These are phyloP conservation scores for Pachysolen tannophilus DNA, from an alignment of 805 yeast genomes.

Conservation along the genomic window DNA sequence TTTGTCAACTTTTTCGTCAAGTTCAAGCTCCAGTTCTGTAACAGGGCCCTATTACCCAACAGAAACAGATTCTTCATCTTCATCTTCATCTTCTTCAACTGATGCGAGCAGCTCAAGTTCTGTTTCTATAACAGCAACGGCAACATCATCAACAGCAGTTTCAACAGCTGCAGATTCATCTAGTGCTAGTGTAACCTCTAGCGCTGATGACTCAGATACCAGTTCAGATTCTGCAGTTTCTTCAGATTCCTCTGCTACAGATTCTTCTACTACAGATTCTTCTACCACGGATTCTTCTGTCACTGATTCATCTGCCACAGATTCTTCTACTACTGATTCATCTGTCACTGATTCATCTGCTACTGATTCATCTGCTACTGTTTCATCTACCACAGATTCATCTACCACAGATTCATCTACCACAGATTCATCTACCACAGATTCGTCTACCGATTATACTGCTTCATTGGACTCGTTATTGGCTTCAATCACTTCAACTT, in stretches of 20 bases:
- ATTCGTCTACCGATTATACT: neutral
- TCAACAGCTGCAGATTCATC: neutral
- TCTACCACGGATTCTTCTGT: constrained; percentile 1
- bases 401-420: neutral
- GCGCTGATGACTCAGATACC: neutral
- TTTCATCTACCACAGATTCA: neutral
- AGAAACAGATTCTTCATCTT: too few species aligned
- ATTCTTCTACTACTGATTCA: constrained; percentile 1
- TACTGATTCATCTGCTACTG: neutral
- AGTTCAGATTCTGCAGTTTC: neutral
- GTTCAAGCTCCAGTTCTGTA: too few species aligned
- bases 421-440: constrained; percentile 1
- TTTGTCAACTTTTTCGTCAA: too few species aligned
- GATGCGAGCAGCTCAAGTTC: neutral
- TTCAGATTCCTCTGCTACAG: constrained; percentile 2
- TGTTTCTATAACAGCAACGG: too few species aligned
- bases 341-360: neutral
- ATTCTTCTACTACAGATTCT: neutral
- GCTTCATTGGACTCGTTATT: constrained; percentile 4
- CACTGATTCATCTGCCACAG: neutral
- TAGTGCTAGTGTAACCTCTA: neutral
- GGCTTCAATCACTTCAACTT: constrained; percentile 8
- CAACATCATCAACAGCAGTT: neutral
- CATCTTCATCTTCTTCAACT: constrained; percentile 2
- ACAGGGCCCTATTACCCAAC: too few species aligned